phyloP scores from a whole-genome alignment of 2,329 filamentous ascomycete species.

The Xylariaceae sp. region DNA sequence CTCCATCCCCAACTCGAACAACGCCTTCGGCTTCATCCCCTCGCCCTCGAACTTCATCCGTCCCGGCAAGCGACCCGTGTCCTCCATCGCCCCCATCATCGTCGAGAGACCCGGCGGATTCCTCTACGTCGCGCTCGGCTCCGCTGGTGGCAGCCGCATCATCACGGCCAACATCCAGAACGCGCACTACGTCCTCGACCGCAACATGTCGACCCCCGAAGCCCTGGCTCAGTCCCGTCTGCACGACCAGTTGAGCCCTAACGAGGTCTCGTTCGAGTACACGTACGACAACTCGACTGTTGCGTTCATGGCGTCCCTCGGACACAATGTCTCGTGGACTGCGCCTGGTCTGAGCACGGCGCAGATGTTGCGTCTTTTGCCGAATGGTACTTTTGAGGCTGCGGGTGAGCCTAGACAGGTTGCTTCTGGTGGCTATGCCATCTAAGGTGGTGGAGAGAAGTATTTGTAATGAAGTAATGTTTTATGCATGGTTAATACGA shows the following conservation, averaged over 20 bases:
- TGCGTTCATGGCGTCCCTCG: conserved; percentile 57
- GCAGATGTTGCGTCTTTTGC: conserved; percentile 62
- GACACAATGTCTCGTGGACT: conserved; percentile 72
- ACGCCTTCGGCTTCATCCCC: conserved; percentile 73
- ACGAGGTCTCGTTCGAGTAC: conserved; percentile 64
- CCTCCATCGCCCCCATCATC: conserved; percentile 72
- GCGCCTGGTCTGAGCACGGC: conserved; percentile 61
- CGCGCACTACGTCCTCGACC: conserved; percentile 68
- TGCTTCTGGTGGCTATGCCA: conserved; percentile 62
- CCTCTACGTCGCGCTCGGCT: conserved; percentile 67
- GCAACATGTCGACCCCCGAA: conserved; percentile 52
- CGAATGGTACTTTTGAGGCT: conserved; percentile 68
- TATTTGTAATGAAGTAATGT: background rate
- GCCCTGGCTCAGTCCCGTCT: conserved; percentile 65
- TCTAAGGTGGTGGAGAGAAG: conserved; percentile 29
- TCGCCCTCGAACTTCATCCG: conserved; percentile 69
- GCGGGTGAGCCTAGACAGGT: conserved; percentile 75
- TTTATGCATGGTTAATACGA: too few species aligned
- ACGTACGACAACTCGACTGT: conserved; percentile 65
- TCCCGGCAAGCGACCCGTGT: conserved; percentile 72
- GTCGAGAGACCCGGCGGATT: conserved; percentile 63
- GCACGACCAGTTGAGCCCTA: conserved; percentile 77
- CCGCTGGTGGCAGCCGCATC: conserved; percentile 79
- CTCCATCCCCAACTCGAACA: conserved; percentile 64
- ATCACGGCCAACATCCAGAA: conserved; percentile 79